phyloP scores from a whole-genome alignment of 148 eudicot genomes.

The Rhododendron mucronatum region DNA sequence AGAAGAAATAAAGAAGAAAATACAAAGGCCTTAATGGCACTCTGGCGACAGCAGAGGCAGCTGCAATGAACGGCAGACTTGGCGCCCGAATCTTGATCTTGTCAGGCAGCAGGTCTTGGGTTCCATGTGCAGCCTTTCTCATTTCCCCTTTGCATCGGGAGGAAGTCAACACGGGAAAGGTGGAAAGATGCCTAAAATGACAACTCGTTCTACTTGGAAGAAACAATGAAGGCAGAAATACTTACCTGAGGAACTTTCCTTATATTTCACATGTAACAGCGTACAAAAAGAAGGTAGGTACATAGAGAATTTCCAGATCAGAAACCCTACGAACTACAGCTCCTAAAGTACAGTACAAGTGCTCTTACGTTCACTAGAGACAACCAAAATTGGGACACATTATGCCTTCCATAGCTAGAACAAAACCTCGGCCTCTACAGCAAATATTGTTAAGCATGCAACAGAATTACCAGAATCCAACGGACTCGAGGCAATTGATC shows the following conservation, averaged over 20 bases:
- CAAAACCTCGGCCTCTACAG: not conserved
- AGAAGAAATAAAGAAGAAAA: not conserved
- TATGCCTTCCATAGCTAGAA: not conserved
- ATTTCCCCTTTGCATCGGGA: not conserved
- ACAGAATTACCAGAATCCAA: not conserved
- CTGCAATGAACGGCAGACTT: not conserved
- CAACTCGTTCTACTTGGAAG: not conserved
- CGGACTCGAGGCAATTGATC: not conserved
- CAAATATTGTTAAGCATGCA: not conserved
- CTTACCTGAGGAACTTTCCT: not conserved
- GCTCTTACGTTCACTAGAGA: not conserved
- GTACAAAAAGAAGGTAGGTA: not conserved
- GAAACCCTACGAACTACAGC: conserved; percentile 1
- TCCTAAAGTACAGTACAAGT: not conserved
- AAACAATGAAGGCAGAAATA: not conserved
- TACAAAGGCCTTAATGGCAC: not conserved
- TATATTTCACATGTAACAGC: not conserved
- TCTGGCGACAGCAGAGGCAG: not conserved
- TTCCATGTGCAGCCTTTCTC: not conserved
- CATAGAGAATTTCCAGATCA: not conserved
- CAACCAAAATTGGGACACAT: conserved; percentile 14
- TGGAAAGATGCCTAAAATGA: not conserved
- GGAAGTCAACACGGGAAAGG: not conserved
- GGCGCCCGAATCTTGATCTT: not conserved
- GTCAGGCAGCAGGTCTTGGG: not conserved